Base-by-base conservation (phyloP, 306 rosid species). In the Luffa aegyptiaca region DNA sequence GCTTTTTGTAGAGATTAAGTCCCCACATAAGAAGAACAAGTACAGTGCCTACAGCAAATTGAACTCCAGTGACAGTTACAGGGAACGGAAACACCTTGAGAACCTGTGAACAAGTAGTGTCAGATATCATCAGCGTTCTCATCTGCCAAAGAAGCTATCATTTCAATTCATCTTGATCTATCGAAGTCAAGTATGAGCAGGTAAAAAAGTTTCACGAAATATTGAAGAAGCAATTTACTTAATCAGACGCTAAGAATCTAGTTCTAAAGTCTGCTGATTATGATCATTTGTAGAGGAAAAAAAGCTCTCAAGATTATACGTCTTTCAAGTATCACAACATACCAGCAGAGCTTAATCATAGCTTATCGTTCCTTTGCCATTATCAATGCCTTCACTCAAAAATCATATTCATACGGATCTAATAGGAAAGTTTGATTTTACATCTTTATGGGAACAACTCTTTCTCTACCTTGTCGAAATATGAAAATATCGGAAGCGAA, bases 31-130 rank as follows among this genome's bases (percentile, higher is more conserved):
- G 70, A 5, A 84, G 72, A 17, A 91, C 93, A 85, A 96, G 79
- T 46, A 85, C 87, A 66, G 94, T 66, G 14, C 99, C 99, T 16
- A 86, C 84, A 18, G 93, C 87, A 80, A 96, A 91, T 77, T 96
- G 99, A 87, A 84, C 36, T 8, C 75, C 62, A 13, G 94, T 91
- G 62, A 96, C 72, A 6, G 97, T 96, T n/a, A 86, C 74, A 2
- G 99, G 98, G 79, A 76, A 91, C 1, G 82, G 97, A 82, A 63
- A 90, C 33, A 86, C 98, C 87, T 93, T 90, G 85, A 96, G 90
- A 46, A 96, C 97, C 97, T 96, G 92, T 74, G 8, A 85, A 79
- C 18, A 78, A 80, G 39, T 78, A 48, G 56, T 33, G 64, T 42
- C 80, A 59, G 39, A 33, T 33, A 42, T 18, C 21, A 69, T 45